A percentile compares a stretch with the other conserved stretches of the same genome.
Evolutionary conservation across 2,329 filamentous ascomycete species (phyloP).

Genomic region (Canariomyces notabilis): DNA sequence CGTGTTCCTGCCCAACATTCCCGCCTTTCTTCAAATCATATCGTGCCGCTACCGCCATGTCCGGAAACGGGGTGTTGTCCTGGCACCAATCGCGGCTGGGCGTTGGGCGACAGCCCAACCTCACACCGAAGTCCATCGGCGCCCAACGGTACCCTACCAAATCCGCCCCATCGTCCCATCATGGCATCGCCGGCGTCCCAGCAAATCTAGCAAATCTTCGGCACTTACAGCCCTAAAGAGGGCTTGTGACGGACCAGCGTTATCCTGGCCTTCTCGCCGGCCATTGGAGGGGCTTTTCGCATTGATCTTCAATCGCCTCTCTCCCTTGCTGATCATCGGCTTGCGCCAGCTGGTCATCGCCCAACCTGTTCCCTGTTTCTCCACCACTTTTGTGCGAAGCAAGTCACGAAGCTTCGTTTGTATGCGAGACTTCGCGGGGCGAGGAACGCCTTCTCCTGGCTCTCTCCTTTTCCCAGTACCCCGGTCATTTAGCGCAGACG

Average conservation of each 20-base stretch:
- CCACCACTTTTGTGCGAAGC: constrained; percentile 16
- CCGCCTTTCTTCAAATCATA: constrained; percentile 16
- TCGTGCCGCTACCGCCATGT: constrained; percentile 17
- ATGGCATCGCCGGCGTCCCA: neutral
- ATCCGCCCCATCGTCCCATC: neutral
- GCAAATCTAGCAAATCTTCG: neutral
- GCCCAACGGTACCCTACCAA: constrained; percentile 27
- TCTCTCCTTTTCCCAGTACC: constrained; percentile 11
- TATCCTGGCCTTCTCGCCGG: neutral
- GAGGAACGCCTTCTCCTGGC: constrained; percentile 13
- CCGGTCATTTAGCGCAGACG: constrained; percentile 9
- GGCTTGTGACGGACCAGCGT: constrained; percentile 10
- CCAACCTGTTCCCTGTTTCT: constrained; percentile 15
- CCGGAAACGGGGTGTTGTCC: constrained; percentile 12
- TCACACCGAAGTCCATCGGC: constrained; percentile 15
- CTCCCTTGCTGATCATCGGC: constrained; percentile 10
- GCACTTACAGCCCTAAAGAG: neutral
- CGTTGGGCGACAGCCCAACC: constrained; percentile 24
- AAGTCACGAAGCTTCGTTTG: constrained; percentile 23
- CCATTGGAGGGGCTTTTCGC: constrained; percentile 13
- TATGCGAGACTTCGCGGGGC: constrained; percentile 22
- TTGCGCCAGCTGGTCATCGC: constrained; percentile 16
- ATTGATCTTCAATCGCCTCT: constrained; percentile 11
- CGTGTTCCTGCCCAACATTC: constrained; percentile 25
- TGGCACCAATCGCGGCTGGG: constrained; percentile 23